A percentile compares a stretch with the other conserved stretches of the same genome.
Conservation (phyloP, 495 filamentous ascomycete genomes). For the Aspergillus affinis region DNA sequence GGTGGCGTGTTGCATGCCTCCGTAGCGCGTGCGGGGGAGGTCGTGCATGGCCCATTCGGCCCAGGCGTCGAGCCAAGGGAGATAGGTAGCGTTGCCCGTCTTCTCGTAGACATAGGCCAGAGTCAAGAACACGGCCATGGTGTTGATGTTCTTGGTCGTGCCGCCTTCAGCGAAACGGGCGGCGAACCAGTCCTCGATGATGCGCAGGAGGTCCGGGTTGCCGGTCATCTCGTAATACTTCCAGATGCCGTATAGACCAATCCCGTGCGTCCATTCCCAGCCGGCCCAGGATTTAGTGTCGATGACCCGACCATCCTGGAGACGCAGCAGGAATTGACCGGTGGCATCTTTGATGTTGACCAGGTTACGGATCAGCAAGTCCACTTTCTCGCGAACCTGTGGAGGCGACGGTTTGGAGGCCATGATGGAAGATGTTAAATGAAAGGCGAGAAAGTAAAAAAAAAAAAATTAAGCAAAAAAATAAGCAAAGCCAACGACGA, state of each 20-base stretch:
- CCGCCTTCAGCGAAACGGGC: conserved; percentile 63
- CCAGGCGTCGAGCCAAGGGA: conserved; percentile 72
- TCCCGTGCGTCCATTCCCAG: conserved; percentile 82
- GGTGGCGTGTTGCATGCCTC: conserved; percentile 74
- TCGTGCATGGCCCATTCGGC: conserved; percentile 76
- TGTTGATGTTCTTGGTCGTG: conserved; percentile 81
- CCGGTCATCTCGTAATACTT: conserved; percentile 69
- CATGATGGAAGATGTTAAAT: conserved; percentile 13
- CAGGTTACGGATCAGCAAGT: conserved; percentile 63
- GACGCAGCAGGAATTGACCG: conserved; percentile 64
- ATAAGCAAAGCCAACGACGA: not conserved
- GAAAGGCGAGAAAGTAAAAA: not conserved
- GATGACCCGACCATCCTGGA: conserved; percentile 69
- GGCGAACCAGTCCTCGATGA: conserved; percentile 69
- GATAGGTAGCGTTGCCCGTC: conserved; percentile 57
- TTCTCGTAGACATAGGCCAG: conserved; percentile 71
- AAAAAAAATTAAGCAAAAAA: not conserved
- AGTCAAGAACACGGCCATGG: conserved; percentile 71
- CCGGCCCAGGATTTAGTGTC: conserved; percentile 77
- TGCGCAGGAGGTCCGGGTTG: conserved; percentile 45
- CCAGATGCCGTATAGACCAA: conserved; percentile 76
- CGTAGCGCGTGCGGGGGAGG: conserved; percentile 63
- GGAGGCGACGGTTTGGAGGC: conserved; percentile 19
- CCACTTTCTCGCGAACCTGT: conserved; percentile 55
- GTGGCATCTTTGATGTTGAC: conserved; percentile 69